Evolutionary conservation across 2,329 filamentous ascomycete genomes (phyloP), one percentile per base, ranked within the genome.

Genomic region (Orbilia blumenaviensis): DNA sequence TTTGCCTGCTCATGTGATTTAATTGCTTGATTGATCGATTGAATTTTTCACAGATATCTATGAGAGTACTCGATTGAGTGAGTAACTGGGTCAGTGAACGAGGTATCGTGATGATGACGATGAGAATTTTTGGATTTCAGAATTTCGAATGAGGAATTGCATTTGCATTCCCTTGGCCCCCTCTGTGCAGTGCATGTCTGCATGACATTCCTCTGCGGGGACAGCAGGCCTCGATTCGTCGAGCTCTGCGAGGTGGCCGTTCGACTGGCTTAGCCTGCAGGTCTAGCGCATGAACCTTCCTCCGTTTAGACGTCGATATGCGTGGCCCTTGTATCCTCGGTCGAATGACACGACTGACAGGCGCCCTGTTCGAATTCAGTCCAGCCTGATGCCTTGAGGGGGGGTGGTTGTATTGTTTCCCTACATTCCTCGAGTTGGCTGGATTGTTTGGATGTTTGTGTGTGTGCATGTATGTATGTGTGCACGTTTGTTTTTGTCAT

Each of bases 211-310:
- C 52, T 44, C 38, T 63, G 67, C 67, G 58, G 67, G 48, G 60
- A 38, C 23, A 48, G 12, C 60, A 34, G 23, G 46, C 56, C 18
- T 56, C 60, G 46, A 72, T 72, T 72, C 67, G 67, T 72, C 60
- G 67, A 72, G 67, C 67, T 72, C 67, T 63, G 41, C 42, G 38
- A 23, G 34, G 36, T 34, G 18, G 52, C 27, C 21, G 44, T 25
- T n/a, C n/a, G n/a, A n/a, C n/a, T n/a, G n/a, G n/a, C 29, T 46
- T 54, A 61, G 36, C 21, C 18, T 71, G 56, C 66, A 71, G 66
- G 36, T 16, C 48, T 71, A 71, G 58, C 67, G 67, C 67, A 71
- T 71, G 67, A 71, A 71, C 67, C 58, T 71, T 71, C 58, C 67
- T 46, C 36, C 21, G 62, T 58, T 41, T 41, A 58, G 67, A 63